These are phyloP conservation scores for Hibiscus trionum DNA, from an alignment of 345 rosid genomes.

Conservation along the genomic window DNA sequence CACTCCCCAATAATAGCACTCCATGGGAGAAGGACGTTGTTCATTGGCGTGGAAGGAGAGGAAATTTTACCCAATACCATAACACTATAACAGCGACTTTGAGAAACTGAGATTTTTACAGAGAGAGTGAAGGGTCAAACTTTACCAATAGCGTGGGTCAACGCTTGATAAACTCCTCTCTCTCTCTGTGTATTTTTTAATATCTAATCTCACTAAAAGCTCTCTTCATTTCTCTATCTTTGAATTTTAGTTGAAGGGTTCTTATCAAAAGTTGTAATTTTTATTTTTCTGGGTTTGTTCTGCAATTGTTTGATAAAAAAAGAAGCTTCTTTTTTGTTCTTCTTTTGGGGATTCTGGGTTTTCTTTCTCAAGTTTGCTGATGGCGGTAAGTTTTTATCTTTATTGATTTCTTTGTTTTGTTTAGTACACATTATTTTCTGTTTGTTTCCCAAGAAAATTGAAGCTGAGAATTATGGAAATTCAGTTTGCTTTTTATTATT, in stretches of 20 bases:
- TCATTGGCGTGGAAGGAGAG: constrained; percentile 3
- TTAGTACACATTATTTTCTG: background rate
- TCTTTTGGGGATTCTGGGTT: background rate
- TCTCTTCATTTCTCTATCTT: background rate
- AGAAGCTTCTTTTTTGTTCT: background rate
- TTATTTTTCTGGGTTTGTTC: background rate
- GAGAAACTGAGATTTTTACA: constrained; percentile 8
- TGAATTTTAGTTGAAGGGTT: constrained; percentile 6
- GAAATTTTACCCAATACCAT: background rate
- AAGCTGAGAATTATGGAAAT: background rate
- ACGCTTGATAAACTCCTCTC: constrained; percentile 34
- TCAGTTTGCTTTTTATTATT: background rate
- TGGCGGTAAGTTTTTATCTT: constrained; percentile 4
- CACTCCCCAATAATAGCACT: background rate
- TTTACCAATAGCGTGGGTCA: constrained; percentile 44
- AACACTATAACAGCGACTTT: constrained; percentile 9
- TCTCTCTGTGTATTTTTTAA: background rate
- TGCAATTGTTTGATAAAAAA: background rate
- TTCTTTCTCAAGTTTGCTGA: background rate
- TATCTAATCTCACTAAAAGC: constrained; percentile 2
- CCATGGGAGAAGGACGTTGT: background rate
- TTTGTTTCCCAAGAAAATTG: background rate
- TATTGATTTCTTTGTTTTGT: background rate
- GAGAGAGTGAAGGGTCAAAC: constrained; percentile 35
- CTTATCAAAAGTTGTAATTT: constrained; percentile 2